phyloP scores from a whole-genome alignment of 345 rosid species.

The Cochlearia excelsa region DNA sequence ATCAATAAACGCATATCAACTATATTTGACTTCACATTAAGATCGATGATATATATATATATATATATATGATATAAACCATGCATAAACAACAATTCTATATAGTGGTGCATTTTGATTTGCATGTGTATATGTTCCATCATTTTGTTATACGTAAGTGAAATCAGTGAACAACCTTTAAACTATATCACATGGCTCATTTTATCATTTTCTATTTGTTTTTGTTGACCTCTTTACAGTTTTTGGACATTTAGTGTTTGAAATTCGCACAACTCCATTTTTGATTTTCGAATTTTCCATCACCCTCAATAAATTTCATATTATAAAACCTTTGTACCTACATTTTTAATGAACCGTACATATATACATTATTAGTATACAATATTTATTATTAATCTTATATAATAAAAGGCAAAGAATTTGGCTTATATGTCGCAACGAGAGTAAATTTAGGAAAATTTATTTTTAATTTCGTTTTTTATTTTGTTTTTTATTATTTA shows the following conservation, averaged over 20 bases:
- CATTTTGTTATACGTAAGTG: slow-evolving; percentile 2
- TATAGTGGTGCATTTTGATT: neutral
- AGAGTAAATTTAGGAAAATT: no score
- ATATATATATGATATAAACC: neutral
- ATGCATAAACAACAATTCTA: neutral
- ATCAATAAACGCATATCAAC: neutral
- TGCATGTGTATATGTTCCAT: slow-evolving; percentile 12
- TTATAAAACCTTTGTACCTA: neutral
- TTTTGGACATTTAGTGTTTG: slow-evolving; percentile 25
- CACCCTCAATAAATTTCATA: neutral
- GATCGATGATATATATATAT: neutral
- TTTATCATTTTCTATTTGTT: slow-evolving; percentile 29
- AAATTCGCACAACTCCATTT: slow-evolving; percentile 6
- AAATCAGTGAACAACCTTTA: slow-evolving; percentile 15
- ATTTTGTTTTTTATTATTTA: no score
- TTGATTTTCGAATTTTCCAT: slow-evolving; percentile 19
- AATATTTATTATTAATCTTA: no score
- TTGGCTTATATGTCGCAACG: no score
- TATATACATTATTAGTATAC: no score
- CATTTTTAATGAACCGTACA: neutral
- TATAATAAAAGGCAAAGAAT: no score
- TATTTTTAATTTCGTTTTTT: no score
- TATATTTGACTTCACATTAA: neutral
- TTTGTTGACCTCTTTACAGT: slow-evolving; percentile 4
- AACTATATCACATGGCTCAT: slow-evolving; percentile 28